A percentile compares a stretch with the other conserved stretches of the same genome.
These are phyloP conservation scores for Scheffersomyces parashehatae DNA, from an alignment of 1,139 yeast genomes.

Conservation along the genomic window DNA sequence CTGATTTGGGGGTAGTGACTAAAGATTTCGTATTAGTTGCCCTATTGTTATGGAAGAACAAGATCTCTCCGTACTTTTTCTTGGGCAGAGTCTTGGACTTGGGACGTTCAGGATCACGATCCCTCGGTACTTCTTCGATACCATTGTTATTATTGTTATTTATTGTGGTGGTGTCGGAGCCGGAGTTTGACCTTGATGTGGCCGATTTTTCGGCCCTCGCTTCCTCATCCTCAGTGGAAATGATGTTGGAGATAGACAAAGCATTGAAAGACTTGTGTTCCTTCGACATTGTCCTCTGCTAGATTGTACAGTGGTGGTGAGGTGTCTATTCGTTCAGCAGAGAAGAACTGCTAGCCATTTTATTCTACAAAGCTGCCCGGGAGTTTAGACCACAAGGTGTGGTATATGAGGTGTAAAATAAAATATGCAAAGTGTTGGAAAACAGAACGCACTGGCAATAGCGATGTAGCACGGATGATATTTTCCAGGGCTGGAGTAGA, in stretches of 20 bases:
- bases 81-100: not conserved
- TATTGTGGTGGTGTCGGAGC: not conserved
- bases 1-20: not conserved
- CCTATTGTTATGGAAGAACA: not conserved
- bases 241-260: slow-evolving; percentile 2
- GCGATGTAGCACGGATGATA: too few species aligned
- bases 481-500: too few species aligned
- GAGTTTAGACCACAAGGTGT: too few species aligned
- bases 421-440: too few species aligned
- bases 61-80: not conserved
- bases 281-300: not conserved
- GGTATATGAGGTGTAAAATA: too few species aligned
- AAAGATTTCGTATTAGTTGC: not conserved
- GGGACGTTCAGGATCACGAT: not conserved
- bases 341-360: too few species aligned
- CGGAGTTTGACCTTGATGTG: not conserved
- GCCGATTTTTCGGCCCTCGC: not conserved
- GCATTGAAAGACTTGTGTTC: slow-evolving; percentile 1
- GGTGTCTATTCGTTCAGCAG: too few species aligned
- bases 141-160: not conserved
- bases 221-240: not conserved
- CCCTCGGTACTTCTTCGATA: not conserved
- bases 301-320: too few species aligned
- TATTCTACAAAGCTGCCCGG: too few species aligned
- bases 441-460: too few species aligned